Evolutionary conservation across 139 green algal species (phyloP), one percentile per base, ranked within the genome.

Genomic region (Nannochloris sp.): DNA sequence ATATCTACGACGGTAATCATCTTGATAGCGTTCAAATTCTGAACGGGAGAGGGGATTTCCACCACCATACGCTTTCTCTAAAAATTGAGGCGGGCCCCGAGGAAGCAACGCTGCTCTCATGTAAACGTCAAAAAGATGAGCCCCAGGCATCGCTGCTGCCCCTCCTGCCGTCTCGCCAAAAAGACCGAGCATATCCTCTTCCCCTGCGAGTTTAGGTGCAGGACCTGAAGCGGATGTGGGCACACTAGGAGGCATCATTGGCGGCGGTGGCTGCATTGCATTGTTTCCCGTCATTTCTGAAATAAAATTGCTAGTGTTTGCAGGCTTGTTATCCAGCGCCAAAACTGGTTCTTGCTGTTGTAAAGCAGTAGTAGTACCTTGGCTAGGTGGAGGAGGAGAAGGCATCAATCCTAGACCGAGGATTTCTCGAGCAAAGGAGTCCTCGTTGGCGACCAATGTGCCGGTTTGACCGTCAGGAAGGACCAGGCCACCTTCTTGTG

Each of bases 401-500:
- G 54, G 14, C 29, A 47, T 14, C 44, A 13, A 23, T 35, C 37
- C 29, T 30, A 85, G 54, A 6, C 64, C 72, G 27, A 75, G 65
- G 36, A 88, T 72, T 47, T 79, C 81, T 19, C 67, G 57, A 5
- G 66, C 65, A 59, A 86, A 82, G 2, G 57, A 70, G n/a, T 79
- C 72, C 38, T 82, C 77, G 33, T 79, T 81, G 13, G 76, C 76
- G 13, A 81, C 55, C 19, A 88, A 60, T 5, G 72, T 77, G 13
- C 72, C 83, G 9, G 71, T 78, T 24, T 71, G 58, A 37, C 83
- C 84, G 31, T 77, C 71, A 5, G 79, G 73, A 39, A 89, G 57
- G 29, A 89, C 61, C 35, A 90, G 65, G n/a, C 76, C 74, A 27
- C 83, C 83, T 25, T 87, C 78, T 10, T 60, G 59, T 4, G 54